Base-by-base conservation (phyloP, 2,329 filamentous ascomycete genomes). In the Byssothecium circinans region DNA sequence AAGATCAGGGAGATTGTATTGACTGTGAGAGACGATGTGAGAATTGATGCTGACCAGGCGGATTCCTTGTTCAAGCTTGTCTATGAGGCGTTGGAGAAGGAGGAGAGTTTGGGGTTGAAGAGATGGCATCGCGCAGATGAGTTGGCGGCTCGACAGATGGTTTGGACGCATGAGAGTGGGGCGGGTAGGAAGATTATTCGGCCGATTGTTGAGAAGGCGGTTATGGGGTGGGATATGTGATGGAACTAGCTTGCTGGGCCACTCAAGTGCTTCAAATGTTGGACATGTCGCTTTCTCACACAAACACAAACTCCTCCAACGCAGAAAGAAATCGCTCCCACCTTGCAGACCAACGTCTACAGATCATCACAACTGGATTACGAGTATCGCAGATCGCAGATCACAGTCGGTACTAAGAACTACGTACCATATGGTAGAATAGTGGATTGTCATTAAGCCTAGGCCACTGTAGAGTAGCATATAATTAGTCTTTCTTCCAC, bases 1-100 rank as follows among this genome's bases (percentile, higher is more conserved):
- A 77, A 76, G 58, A 65, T 77, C 17, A 64, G 75, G n/a, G 75
- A 77, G 57, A 72, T 78, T 35, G 72, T 75, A 5, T 64, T 78
- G 0, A 67, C 71, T 0, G 75, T 77, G 8, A 61, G 75, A 23
- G 73, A 72, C 22, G 75, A 77, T 43, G 73, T 76, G 8, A 60
- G 75, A 1, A 75, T 78, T 44, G 70, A 74, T 45, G 66, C 73
- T 44, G 61, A 59, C 2, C 75, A 77, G 56, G 75, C 74, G 0
- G 68, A 76, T 50, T 62, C 65, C 12, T 60, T 77, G 2, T 77
- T 77, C 55, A 49, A 64, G 10, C 62, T 66, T 2, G 71, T 75
- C 7, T 68, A 59, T 29, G 50, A 69, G 19, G 75, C 74, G n/a
- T 61, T 77, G 34, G 74, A 76, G 61, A 64, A 64, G 1, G 68